Evolutionary conservation across 2,329 filamentous ascomycete genomes (phyloP).

Genomic region (Hypocreales sp.): DNA sequence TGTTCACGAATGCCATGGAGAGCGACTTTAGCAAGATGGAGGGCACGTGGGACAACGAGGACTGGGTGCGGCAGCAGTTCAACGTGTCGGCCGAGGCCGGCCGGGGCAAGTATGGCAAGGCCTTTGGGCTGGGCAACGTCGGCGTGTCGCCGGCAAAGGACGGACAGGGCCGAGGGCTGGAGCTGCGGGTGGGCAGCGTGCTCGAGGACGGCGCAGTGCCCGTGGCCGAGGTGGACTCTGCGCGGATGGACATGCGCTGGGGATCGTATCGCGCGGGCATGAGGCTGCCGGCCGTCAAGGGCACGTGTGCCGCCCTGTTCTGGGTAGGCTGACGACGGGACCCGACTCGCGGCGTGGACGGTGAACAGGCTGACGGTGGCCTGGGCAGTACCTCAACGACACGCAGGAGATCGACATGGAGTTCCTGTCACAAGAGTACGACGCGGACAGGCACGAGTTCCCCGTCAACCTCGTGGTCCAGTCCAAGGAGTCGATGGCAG

Average conservation of each 20-base stretch:
- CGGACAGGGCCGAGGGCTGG: slow-evolving; percentile 38
- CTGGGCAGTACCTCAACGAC: slow-evolving; percentile 54
- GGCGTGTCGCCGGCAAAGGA: too few relatives aligned
- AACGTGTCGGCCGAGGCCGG: slow-evolving; percentile 42
- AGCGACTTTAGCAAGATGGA: slow-evolving; percentile 51
- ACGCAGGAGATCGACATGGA: slow-evolving; percentile 73
- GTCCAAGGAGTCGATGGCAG: slow-evolving; percentile 38
- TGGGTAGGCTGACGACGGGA: slow-evolving; percentile 42
- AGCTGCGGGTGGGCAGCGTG: slow-evolving; percentile 35
- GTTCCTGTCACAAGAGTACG: slow-evolving; percentile 54
- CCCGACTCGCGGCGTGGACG: too few relatives aligned
- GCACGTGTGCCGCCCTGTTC: slow-evolving; percentile 68
- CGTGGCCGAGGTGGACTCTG: slow-evolving; percentile 48
- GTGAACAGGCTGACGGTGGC: not conserved
- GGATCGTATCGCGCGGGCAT: slow-evolving; percentile 56
- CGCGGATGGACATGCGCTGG: slow-evolving; percentile 46
- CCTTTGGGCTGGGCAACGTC: slow-evolving; percentile 42
- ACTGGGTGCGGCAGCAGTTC: slow-evolving; percentile 55
- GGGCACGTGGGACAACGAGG: slow-evolving; percentile 30
- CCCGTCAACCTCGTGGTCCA: slow-evolving; percentile 65
- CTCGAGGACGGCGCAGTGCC: slow-evolving; percentile 36
- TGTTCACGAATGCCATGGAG: slow-evolving; percentile 58
- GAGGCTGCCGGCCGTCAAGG: slow-evolving; percentile 41
- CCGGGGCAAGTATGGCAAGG: slow-evolving; percentile 51
- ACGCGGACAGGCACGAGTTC: slow-evolving; percentile 29